Evolutionary conservation across 306 rosid genomes (phyloP).

Genomic region (Vigna hirtella): DNA sequence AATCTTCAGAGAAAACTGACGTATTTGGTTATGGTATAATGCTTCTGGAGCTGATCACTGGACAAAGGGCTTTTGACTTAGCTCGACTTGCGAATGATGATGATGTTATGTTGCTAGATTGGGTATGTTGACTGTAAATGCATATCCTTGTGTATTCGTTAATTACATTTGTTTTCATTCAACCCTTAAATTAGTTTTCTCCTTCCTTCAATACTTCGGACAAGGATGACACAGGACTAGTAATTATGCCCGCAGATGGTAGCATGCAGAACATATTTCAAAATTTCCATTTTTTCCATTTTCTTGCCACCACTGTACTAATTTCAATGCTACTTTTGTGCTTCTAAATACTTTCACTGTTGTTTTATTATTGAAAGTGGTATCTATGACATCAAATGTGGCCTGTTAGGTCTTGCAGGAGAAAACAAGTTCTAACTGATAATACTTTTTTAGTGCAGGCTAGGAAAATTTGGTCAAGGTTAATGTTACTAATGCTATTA

Average conservation of each 20-base stretch:
- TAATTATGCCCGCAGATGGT: background rate
- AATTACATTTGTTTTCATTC: constrained; percentile 36
- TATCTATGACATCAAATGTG: background rate
- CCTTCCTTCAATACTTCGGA: background rate
- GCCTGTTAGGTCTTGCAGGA: background rate
- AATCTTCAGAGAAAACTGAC: constrained; percentile 95
- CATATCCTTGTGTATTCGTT: constrained; percentile 23
- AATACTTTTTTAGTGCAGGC: background rate
- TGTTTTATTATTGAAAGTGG: background rate
- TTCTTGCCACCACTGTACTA: background rate
- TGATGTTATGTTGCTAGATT: constrained; percentile 98
- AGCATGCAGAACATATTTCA: background rate
- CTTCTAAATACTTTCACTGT: background rate
- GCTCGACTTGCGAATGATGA: constrained; percentile 99
- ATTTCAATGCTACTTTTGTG: background rate
- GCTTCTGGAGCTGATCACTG: constrained; percentile 97
- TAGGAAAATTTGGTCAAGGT: background rate
- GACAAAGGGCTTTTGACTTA: constrained; percentile 96
- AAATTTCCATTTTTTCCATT: background rate
- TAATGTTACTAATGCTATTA: background rate
- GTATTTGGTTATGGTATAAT: constrained; percentile 95
- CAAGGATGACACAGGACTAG: background rate
- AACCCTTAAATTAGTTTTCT: background rate
- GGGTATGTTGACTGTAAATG: constrained; percentile 65
- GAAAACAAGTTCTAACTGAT: background rate